A percentile compares a stretch with the other conserved stretches of the same genome.
These are phyloP conservation scores for Glaciozyma antarctica DNA, from an alignment of 768 basidiomycete species.

Conservation along the genomic window DNA sequence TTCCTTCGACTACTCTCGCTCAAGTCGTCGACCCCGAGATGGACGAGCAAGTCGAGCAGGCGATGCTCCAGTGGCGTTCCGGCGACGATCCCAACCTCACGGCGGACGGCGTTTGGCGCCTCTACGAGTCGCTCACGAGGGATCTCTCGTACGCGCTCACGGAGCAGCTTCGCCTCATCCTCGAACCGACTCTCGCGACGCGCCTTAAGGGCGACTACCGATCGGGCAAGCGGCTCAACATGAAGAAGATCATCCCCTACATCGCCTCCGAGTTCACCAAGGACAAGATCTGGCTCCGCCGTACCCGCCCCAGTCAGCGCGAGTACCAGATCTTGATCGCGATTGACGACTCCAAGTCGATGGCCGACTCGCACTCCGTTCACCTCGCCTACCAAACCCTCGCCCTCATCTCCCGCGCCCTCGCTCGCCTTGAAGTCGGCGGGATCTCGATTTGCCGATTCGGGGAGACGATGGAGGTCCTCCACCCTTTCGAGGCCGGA, in stretches of 20 bases:
- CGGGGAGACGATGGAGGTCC: constrained; percentile 73
- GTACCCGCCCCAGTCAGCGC: constrained; percentile 83
- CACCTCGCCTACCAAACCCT: constrained; percentile 91
- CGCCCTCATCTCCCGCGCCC: constrained; percentile 78
- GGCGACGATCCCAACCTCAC: constrained; percentile 49
- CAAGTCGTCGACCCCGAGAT: constrained; percentile 31
- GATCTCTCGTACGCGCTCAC: constrained; percentile 85
- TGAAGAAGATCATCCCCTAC: constrained; percentile 97
- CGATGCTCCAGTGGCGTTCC: constrained; percentile 55
- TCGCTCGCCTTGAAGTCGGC: constrained; percentile 87
- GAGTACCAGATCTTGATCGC: constrained; percentile 93
- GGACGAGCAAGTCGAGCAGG: constrained; percentile 46
- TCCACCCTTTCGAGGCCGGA: constrained; percentile 76
- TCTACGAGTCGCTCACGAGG: constrained; percentile 81
- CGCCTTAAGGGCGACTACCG: constrained; percentile 93
- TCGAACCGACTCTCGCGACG: constrained; percentile 89
- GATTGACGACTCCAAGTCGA: constrained; percentile 91
- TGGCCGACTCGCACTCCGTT: constrained; percentile 84
- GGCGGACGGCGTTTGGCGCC: constrained; percentile 75
- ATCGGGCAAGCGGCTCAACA: constrained; percentile 92
- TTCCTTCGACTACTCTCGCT: constrained; percentile 40
- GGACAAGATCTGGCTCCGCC: constrained; percentile 96
- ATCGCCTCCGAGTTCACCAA: constrained; percentile 98
- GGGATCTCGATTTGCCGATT: constrained; percentile 86
- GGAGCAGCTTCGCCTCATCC: constrained; percentile 90